phyloP scores from a whole-genome alignment of 306 rosid species.

The Prunus fruticosa region DNA sequence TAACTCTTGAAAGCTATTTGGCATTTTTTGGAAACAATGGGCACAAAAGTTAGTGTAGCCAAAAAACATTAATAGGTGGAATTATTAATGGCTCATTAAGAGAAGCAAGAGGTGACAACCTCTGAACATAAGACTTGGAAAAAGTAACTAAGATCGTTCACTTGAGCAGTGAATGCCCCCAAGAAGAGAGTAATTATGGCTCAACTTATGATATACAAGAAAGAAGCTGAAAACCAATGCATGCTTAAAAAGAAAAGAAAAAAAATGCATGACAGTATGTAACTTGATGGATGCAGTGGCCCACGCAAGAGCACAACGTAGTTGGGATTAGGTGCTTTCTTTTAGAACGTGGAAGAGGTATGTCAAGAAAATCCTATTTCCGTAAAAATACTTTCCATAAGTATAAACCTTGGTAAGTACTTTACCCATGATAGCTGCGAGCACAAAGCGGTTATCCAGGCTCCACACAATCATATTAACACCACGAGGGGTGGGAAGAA shows the following conservation, averaged over 20 bases:
- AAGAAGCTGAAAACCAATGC: neutral
- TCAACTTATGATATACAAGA: neutral
- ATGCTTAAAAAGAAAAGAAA: neutral
- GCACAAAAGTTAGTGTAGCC: neutral
- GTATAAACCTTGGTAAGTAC: slow-evolving; percentile 2
- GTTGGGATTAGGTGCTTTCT: slow-evolving; percentile 2
- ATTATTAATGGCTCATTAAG: neutral
- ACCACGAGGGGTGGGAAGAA: slow-evolving; percentile 89
- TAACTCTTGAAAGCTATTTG: no score
- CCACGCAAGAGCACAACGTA: neutral
- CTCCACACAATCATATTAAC: slow-evolving; percentile 96
- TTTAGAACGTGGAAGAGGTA: neutral
- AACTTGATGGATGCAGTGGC: neutral
- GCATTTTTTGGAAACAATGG: neutral
- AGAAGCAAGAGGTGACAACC: neutral
- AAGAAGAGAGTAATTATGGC: neutral
- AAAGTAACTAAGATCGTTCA: neutral
- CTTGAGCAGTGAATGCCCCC: slow-evolving; percentile 1
- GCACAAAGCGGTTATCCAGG: slow-evolving; percentile 89
- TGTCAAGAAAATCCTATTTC: neutral
- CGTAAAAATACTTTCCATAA: neutral
- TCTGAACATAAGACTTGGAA: neutral
- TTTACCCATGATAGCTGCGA: slow-evolving; percentile 95
- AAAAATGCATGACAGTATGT: neutral
- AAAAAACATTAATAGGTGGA: neutral